A percentile compares a stretch with the other conserved stretches of the same genome.
Evolutionary conservation across 2,329 filamentous ascomycete genomes (phyloP).

Genomic region (Alternaria viburni): DNA sequence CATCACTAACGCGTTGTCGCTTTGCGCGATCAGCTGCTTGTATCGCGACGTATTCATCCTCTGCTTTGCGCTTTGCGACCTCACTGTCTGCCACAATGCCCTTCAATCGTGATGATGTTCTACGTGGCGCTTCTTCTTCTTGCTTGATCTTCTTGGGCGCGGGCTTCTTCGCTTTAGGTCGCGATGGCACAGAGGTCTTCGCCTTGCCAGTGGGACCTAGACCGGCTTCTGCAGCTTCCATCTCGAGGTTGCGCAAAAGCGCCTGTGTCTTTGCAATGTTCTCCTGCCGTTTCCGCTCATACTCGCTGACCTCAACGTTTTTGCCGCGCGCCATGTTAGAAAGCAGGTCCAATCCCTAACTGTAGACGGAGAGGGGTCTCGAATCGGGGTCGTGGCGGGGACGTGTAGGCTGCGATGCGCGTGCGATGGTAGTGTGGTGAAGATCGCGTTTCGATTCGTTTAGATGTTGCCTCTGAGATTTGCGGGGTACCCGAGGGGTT

Average conservation of each 20-base stretch:
- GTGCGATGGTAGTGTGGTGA: background rate
- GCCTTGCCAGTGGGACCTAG: slow-evolving; percentile 64
- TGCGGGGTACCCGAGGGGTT: slow-evolving; percentile 9
- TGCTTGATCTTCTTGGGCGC: slow-evolving; percentile 63
- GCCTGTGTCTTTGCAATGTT: slow-evolving; percentile 89
- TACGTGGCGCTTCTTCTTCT: slow-evolving; percentile 60
- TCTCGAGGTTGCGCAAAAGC: slow-evolving; percentile 77
- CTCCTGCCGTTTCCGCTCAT: slow-evolving; percentile 81
- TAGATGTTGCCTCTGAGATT: background rate
- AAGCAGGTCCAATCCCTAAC: background rate
- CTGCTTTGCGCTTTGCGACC: slow-evolving; percentile 71
- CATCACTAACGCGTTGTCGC: slow-evolving; percentile 68
- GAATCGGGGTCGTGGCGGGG: background rate
- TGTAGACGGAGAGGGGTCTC: background rate
- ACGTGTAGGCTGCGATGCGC: slow-evolving; percentile 4
- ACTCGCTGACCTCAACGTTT: slow-evolving; percentile 73
- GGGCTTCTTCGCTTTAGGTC: slow-evolving; percentile 51
- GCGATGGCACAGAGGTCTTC: slow-evolving; percentile 54
- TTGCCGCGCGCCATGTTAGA: slow-evolving; percentile 46
- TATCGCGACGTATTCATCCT: slow-evolving; percentile 65
- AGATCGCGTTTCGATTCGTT: background rate
- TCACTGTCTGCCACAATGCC: slow-evolving; percentile 72
- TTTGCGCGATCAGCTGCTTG: slow-evolving; percentile 66
- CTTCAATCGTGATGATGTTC: slow-evolving; percentile 66
- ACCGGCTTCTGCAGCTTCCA: slow-evolving; percentile 71